Evolutionary conservation across 306 rosid species (phyloP).

Genomic region (Medicago arabica): DNA sequence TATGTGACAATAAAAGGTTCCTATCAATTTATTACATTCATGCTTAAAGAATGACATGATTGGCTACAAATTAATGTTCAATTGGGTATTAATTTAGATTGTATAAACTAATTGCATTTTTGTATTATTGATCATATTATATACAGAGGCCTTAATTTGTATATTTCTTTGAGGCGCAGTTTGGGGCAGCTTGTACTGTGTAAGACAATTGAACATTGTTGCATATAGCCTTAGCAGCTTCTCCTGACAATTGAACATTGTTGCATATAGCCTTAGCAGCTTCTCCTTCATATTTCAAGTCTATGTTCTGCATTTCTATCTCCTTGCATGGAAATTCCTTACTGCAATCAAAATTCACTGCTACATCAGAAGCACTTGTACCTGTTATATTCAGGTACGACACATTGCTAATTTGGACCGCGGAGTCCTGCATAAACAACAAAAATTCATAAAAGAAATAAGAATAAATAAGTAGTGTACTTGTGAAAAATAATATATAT

Average conservation of each 20-base stretch:
- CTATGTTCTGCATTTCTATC: slow-evolving; percentile 56
- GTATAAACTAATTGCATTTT: not conserved
- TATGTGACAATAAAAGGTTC: too few species aligned
- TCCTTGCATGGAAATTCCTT: slow-evolving; percentile 56
- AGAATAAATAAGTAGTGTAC: not conserved
- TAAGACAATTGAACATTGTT: slow-evolving; percentile 46
- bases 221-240: slow-evolving; percentile 54
- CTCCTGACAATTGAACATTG: slow-evolving; percentile 45
- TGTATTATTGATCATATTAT: not conserved
- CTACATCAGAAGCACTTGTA: slow-evolving; percentile 68
- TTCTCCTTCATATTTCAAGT: slow-evolving; percentile 39
- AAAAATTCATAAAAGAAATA: not conserved
- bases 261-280: slow-evolving; percentile 56
- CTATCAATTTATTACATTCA: not conserved
- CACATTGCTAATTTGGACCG: slow-evolving; percentile 68
- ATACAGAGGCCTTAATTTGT: not conserved
- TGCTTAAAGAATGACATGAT: not conserved
- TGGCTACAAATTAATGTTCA: not conserved
- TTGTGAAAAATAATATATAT: not conserved
- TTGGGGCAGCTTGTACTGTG: slow-evolving; percentile 56
- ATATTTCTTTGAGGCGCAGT: slow-evolving; percentile 44
- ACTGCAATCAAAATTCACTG: slow-evolving; percentile 78
- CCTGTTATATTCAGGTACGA: slow-evolving; percentile 74
- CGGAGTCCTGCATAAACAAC: slow-evolving; percentile 45
- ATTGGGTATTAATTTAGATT: not conserved